phyloP scores from a whole-genome alignment of 225 moss, liverwort and hornwort species.

The Lunularia cruciata region DNA sequence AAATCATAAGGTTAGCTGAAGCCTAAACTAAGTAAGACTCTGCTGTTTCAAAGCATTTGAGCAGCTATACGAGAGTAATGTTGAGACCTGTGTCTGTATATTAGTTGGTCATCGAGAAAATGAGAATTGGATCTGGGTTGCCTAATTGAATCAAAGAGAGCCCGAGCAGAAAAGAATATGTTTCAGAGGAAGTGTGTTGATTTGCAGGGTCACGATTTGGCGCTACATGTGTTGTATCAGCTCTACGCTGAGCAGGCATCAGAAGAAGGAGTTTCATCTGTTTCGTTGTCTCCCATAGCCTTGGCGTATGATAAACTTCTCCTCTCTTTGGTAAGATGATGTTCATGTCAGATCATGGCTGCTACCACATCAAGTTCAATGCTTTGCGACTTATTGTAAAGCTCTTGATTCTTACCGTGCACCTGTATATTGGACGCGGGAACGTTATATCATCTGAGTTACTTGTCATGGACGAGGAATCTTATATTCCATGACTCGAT shows the following conservation, averaged over 20 bases:
- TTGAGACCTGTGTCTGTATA: too few relatives aligned
- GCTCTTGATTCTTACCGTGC: too few relatives aligned
- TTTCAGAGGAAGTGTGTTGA: too few relatives aligned
- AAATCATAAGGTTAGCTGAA: constrained; percentile 74
- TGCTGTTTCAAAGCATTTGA: neutral
- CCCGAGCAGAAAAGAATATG: too few relatives aligned
- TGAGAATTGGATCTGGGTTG: too few relatives aligned
- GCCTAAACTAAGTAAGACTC: too few relatives aligned
- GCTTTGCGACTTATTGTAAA: too few relatives aligned
- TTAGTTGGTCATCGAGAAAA: too few relatives aligned
- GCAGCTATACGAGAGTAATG: neutral
- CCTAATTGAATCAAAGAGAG: too few relatives aligned
- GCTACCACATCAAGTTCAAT: neutral
- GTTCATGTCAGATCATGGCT: constrained; percentile 7
- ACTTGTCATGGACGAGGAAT: neutral
- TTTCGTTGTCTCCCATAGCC: constrained; percentile 55
- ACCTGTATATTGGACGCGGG: too few relatives aligned
- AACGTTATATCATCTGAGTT: too few relatives aligned
- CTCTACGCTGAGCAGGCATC: constrained; percentile 83
- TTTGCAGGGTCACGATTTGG: constrained; percentile 94
- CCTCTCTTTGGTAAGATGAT: constrained; percentile 67
- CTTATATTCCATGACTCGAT: too few relatives aligned
- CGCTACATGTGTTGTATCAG: constrained; percentile 93
- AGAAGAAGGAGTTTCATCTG: constrained; percentile 41
- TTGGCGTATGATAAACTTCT: constrained; percentile 86